phyloP scores from a whole-genome alignment of 257 asterid genomes.

The Gentiana macrophylla region DNA sequence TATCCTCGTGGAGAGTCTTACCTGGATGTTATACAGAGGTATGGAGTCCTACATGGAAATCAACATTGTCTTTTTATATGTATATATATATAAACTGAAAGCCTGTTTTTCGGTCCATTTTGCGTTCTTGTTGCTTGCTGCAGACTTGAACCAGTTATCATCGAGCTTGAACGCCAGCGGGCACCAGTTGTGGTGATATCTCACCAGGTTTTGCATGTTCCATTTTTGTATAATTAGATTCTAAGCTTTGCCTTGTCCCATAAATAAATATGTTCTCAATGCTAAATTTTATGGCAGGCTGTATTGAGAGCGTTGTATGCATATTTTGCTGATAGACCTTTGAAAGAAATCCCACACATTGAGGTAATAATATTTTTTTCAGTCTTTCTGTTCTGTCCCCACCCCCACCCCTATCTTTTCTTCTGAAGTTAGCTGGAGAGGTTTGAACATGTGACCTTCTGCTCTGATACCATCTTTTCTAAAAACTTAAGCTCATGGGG shows the following conservation, averaged over 20 bases:
- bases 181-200: slow-evolving; percentile 98
- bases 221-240: background rate
- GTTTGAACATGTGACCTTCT: no score
- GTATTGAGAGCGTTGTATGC: slow-evolving; percentile 96
- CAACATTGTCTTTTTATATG: no score
- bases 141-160: slow-evolving; percentile 97
- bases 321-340: slow-evolving; percentile 96
- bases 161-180: slow-evolving; percentile 94
- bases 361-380: slow-evolving; percentile 41
- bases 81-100: slow-evolving; percentile 2
- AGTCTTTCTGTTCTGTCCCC: no score
- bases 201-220: slow-evolving; percentile 61
- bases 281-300: slow-evolving; percentile 38
- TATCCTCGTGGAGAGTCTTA: slow-evolving; percentile 99
- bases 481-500: no score
- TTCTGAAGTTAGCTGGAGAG: background rate
- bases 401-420: no score
- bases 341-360: slow-evolving; percentile 87
- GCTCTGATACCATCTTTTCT: no score
- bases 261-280: slow-evolving; percentile 9
- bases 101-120: slow-evolving; percentile 10
- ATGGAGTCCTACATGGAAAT: slow-evolving; percentile 9
- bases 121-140: slow-evolving; percentile 6
- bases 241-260: background rate
- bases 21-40: slow-evolving; percentile 98